A percentile compares a stretch with the other conserved stretches of the same genome.
These are phyloP conservation scores for Penicillium pancosmium DNA, from an alignment of 495 filamentous ascomycete genomes.

Conservation along the genomic window DNA sequence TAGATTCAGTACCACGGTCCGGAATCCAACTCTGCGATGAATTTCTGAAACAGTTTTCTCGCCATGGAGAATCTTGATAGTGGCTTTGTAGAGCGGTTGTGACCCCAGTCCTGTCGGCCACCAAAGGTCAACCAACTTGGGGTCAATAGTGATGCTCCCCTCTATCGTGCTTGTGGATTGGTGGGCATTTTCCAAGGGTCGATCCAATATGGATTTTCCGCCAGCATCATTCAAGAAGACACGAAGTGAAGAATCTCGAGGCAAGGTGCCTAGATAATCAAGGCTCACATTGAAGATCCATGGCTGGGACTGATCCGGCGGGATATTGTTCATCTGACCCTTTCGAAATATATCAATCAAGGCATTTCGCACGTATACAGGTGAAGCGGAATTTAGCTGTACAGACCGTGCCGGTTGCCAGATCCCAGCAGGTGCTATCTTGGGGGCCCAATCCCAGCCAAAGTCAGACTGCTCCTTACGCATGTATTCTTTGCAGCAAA, in stretches of 20 bases:
- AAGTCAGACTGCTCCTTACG: slow-evolving; percentile 72
- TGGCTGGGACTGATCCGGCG: slow-evolving; percentile 60
- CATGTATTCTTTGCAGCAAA: slow-evolving; percentile 61
- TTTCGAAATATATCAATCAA: slow-evolving; percentile 62
- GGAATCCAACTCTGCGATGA: slow-evolving; percentile 63
- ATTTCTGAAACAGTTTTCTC: slow-evolving; percentile 45
- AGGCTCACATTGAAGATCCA: slow-evolving; percentile 74
- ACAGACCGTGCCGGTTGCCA: slow-evolving; percentile 65
- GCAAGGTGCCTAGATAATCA: slow-evolving; percentile 60
- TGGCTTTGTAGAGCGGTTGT: slow-evolving; percentile 62
- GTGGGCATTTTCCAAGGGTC: slow-evolving; percentile 43
- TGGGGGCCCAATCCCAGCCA: slow-evolving; percentile 73
- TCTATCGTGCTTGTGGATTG: slow-evolving; percentile 50
- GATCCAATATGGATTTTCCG: slow-evolving; percentile 45
- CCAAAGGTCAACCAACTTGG: slow-evolving; percentile 57
- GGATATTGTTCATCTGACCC: slow-evolving; percentile 62
- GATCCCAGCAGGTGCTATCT: slow-evolving; percentile 64
- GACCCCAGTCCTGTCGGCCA: slow-evolving; percentile 63
- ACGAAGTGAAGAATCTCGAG: slow-evolving; percentile 46
- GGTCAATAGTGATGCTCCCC: slow-evolving; percentile 49
- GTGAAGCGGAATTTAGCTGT: slow-evolving; percentile 47
- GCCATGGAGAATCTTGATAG: slow-evolving; percentile 44
- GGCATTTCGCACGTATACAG: slow-evolving; percentile 58
- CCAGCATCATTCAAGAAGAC: slow-evolving; percentile 58
- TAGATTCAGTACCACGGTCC: slow-evolving; percentile 68